These are phyloP conservation scores for Henckelia pumila DNA, from an alignment of 257 asterid species.

Conservation along the genomic window DNA sequence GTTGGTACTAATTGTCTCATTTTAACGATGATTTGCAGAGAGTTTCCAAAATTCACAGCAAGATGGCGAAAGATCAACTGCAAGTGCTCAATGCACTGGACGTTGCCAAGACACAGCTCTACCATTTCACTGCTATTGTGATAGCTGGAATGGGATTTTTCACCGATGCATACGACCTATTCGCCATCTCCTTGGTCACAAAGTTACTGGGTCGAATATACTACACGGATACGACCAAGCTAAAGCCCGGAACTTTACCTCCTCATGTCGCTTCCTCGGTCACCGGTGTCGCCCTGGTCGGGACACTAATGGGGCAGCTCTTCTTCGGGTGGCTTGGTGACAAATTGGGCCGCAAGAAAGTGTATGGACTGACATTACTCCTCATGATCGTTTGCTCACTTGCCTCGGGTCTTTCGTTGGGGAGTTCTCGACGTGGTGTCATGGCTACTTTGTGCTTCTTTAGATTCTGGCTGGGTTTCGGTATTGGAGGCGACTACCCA, in stretches of 20 bases:
- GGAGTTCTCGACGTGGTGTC: conserved; percentile 40
- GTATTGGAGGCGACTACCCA: conserved; percentile 76
- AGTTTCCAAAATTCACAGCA: neutral
- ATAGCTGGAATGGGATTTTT: conserved; percentile 73
- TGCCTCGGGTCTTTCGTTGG: conserved; percentile 60
- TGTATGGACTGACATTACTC: conserved; percentile 58
- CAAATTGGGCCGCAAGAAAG: conserved; percentile 62
- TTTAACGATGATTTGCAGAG: neutral
- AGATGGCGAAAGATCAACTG: conserved; percentile 39
- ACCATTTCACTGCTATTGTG: conserved; percentile 61
- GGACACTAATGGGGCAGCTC: conserved; percentile 58
- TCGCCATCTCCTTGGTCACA: conserved; percentile 45
- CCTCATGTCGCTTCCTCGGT: conserved; percentile 46
- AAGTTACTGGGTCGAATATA: conserved; percentile 53
- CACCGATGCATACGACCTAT: conserved; percentile 67
- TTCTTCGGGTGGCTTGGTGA: conserved; percentile 83
- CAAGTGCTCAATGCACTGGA: conserved; percentile 65
- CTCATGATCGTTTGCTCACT: conserved; percentile 55
- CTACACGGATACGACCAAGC: conserved; percentile 31
- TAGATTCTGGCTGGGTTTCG: conserved; percentile 70
- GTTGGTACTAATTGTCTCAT: neutral
- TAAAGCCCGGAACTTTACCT: conserved; percentile 49
- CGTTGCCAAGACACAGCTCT: conserved; percentile 55
- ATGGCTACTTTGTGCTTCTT: conserved; percentile 68
- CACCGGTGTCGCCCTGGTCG: conserved; percentile 64